Evolutionary conservation across 306 rosid species (phyloP), one percentile per base, ranked within the genome.

Genomic region (Rubus parviflorus): DNA sequence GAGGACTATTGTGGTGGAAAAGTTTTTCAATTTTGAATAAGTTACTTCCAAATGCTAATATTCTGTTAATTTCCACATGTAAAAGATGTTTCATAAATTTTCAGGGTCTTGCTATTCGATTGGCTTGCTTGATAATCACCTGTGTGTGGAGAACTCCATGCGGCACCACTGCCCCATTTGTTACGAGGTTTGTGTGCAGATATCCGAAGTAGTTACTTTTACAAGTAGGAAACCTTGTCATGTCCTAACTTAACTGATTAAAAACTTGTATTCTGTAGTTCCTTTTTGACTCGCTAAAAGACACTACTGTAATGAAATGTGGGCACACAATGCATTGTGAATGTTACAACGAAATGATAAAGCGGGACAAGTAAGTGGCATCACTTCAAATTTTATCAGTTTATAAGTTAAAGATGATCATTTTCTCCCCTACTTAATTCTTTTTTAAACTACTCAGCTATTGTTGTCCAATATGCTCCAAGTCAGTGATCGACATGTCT

Each of bases 111-210:
- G 99, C 86, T 92, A 96, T 85, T 83, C 92, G 8, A 60, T 80
- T 77, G 23, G 15, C 74, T 86, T 96, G 83, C 97, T 89, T 1
- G 90, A 82, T 82, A 96, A 96, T 82, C 99, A 96, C 88, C 75
- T 75, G 73, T 96, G 98, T 58, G 88, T 96, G 76, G 99, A 96
- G 88, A 88, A 96, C 88, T 92, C 99, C 83, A 96, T 96, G 99
- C 83, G 87, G 77, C 97, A 96, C 83, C 98, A 96, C 80, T 96
- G 99, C 72, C 93, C 99, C 52, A 96, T 96, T 70, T 96, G 99
- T 78, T 96, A 92, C 46, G 99, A 96, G 99, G 99, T 96, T 77
- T 49, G 68, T 75, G 10, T 83, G 66, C 12, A 56, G 42, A 2
- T 62, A 71, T 68, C 73, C 76, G 37, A 68, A 38, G 71, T 80